Base-by-base conservation (phyloP, 306 rosid genomes). In the Begonia peltatifolia region DNA sequence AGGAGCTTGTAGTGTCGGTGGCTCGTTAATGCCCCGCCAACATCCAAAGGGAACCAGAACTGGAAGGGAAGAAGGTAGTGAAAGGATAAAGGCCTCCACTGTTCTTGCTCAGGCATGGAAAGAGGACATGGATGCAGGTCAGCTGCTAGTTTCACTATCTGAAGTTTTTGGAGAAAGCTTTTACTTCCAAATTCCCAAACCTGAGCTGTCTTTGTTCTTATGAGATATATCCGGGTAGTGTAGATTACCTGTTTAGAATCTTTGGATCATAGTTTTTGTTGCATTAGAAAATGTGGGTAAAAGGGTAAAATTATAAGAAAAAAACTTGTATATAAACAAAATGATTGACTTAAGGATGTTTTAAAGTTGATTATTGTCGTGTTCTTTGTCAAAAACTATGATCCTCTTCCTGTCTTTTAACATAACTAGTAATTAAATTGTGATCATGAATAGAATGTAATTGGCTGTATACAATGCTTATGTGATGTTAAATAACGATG, bases 31-130 rank as follows among this genome's bases (percentile, higher is more conserved):
- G 66, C 60, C 70, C 44, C 80, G 74, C 18, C 81, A 73, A 52
- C 52, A 75, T 55, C 46, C 78, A 11, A 79, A 62, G 12, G 92
- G 76, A 55, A 71, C 47, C 16, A 41, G 41, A 25, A 9, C 63
- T 5, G 79, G 78, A 17, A 71, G 75, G 56, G 84, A 74, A 54
- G 70, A 60, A 23, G 77, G 71, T 49, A 77, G 79, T 52, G 76
- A 64, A 57, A 62, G 46, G 42, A 59, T 47, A 17, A 75, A 79
- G 68, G 61, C 63, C 15, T 79, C 85, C 41, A 18, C 78, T 52
- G 64, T 72, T 71, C 85, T 78, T 70, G 78, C 87, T 58, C 78
- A 76, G 63, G 85, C 92, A 41, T 85, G 97, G 97, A 90, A 85
- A 74, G 97, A 90, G 58, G 82, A 90, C 62, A 64, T 65, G 15